Conservation (phyloP, 2,329 filamentous ascomycete genomes). For the Cladobotryum protrusum region DNA sequence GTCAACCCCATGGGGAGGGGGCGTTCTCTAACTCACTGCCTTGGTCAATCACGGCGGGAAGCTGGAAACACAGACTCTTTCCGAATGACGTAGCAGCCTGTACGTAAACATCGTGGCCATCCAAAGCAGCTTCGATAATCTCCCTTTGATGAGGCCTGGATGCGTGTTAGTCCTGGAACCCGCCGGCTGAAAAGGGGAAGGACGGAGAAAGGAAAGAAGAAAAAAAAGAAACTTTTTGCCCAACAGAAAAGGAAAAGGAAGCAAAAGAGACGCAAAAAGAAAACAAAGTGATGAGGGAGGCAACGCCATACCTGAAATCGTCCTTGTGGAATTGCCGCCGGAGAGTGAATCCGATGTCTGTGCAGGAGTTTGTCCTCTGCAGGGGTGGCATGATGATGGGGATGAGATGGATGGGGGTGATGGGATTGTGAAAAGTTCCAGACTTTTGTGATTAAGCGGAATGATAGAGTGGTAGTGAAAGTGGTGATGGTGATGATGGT, state of each 20-base stretch:
- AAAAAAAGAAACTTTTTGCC: neutral
- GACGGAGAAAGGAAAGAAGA: neutral
- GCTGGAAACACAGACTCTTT: conserved; percentile 88
- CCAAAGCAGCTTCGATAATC: conserved; percentile 74
- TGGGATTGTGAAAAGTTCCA: neutral
- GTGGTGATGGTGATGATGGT: no score
- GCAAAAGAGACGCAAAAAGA: no score
- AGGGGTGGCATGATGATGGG: conserved; percentile 33
- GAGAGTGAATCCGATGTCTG: conserved; percentile 69
- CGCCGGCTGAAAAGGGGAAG: neutral
- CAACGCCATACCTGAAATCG: conserved; percentile 55
- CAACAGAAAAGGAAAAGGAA: neutral
- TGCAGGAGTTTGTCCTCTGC: conserved; percentile 41
- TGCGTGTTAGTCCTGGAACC: neutral
- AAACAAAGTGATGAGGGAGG: no score
- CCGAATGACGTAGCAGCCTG: conserved; percentile 89
- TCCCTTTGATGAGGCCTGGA: conserved; percentile 75
- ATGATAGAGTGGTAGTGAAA: no score
- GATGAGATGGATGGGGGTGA: no score
- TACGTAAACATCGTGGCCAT: conserved; percentile 84
- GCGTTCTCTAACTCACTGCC: conserved; percentile 57
- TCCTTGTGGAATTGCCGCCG: conserved; percentile 67
- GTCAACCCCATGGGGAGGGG: neutral
- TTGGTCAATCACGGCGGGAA: conserved; percentile 80
- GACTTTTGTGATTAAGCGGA: no score